Evolutionary conservation across 2,329 filamentous ascomycete genomes (phyloP), one percentile per base, ranked within the genome.

Genomic region (Trematosphaeria pertusa): DNA sequence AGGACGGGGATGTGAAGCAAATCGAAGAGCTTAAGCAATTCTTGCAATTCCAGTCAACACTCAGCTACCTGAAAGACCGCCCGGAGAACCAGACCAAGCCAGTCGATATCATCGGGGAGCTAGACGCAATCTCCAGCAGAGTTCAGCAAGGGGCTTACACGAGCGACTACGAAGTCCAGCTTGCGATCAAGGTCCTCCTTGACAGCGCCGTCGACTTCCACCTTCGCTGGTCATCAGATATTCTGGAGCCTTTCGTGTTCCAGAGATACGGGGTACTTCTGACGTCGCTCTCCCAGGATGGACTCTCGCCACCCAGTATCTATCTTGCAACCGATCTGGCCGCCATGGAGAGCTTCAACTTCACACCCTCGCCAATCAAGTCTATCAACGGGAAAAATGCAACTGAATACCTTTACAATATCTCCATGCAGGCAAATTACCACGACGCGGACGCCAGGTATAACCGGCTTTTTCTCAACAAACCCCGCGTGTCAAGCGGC

Each of bases 401-500:
- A 1, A 42, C 56, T 12, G 53, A 54, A 4, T 70, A 55, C 24
- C 42, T 73, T n/a, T 55, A 64, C 17, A 34, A 56, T 12, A 38
- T 57, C 18, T 64, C 68, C 5, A 35, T 47, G 1, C 46, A 46
- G 8, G 21, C 28, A 2, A 30, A 19, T 1, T 60, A 46, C 19
- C 67, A 70, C 19, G 66, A 71, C 33, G 52, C 58, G 0, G 68
- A 73, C 44, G 59, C 66, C 5, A 56, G 61, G 8, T 73, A 66
- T 43, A 70, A 73, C 34, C 31, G 20, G 2, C n/a, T 69, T 1
- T 70, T 71, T 36, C 28, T 49, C 14, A 61, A 60, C 28, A 9
- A 20, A 17, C 9, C 52, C 46, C 6, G 39, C 50, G 9, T 14
- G 18, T 1, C 3, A n/a, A 9, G 31, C 38, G 5, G 31, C 50